Base-by-base conservation (phyloP, 805 yeast genomes). In the Lachancea mirantina region DNA sequence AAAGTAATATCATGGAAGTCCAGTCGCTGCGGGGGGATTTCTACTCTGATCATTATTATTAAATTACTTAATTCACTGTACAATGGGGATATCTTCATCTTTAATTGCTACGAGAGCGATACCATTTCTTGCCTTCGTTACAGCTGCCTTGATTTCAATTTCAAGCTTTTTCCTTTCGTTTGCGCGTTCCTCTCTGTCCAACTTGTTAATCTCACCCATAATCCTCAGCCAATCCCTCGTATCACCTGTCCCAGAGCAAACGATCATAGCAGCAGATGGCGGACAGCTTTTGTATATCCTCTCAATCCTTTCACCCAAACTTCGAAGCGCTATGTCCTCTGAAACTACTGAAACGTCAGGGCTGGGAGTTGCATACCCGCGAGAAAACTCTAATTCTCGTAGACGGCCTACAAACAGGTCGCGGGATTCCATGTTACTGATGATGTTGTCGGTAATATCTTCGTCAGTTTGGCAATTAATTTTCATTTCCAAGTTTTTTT, bases 161-260 rank as follows among this genome's bases (percentile, higher is more conserved):
- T 68, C 67, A 8, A 68, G 56, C 13, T 62, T 59, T 19, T 63
- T 65, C 48, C 73, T 40, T 62, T 67, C 39, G 52, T 61, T 20
- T 55, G 58, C 32, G 61, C 62, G 52, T 62, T 37, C 59, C 50
- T 39, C 55, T 28, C 64, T 59, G 40, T 67, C 66, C 19, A 67
- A 43, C 8, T 50, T 49, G 30, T 69, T 71, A 26, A 84, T 57
- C 28, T 57, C 52, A 8, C 35, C 35, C 32, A 57, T 55, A 59
- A 76, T 61, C 42, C 56, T 50, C 16, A 41, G 43, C 51, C 54
- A 54, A 30, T 64, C 68, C 7, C 67, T 53, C 2, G 77, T 72
- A 46, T 76, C 74, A 8, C 85, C 84, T 31, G 70, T 61, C 2
- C 83, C 84, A 0, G 84, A 67, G 45, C 74, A 63, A 1, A 85